Evolutionary conservation across 352 stramenopile genomes (phyloP).

Genomic region (Blastocystis sp.): DNA sequence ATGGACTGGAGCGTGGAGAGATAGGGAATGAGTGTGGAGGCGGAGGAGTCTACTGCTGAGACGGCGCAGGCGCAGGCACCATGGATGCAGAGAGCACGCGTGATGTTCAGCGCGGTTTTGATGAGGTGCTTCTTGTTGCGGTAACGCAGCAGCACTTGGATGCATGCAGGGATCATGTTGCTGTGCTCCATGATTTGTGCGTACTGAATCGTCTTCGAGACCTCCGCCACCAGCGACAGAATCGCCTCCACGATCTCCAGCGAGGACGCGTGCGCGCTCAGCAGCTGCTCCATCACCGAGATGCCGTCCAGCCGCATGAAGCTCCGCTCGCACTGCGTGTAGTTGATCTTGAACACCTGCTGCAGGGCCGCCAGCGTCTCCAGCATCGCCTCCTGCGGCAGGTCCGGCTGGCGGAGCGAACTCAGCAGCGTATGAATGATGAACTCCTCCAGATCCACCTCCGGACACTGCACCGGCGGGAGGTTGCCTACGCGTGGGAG

Average conservation of each 20-base stretch:
- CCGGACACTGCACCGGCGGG: conserved; percentile 13
- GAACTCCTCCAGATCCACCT: conserved; percentile 8
- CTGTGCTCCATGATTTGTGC: conserved; percentile 11
- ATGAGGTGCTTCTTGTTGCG: conserved; percentile 5
- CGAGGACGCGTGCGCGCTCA: background rate
- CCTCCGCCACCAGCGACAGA: background rate
- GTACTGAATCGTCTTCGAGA: background rate
- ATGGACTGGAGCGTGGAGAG: conserved; percentile 13
- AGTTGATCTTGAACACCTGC: background rate
- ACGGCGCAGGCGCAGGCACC: background rate
- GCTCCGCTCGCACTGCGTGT: background rate
- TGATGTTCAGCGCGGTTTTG: conserved; percentile 38
- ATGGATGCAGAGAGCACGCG: conserved; percentile 4
- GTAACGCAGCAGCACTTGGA: conserved; percentile 42
- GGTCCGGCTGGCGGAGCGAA: background rate
- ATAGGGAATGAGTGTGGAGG: conserved; percentile 45
- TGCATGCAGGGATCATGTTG: conserved; percentile 36
- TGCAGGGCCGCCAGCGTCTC: background rate
- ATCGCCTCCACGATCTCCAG: background rate
- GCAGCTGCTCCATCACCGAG: conserved; percentile 7
- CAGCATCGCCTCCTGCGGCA: background rate
- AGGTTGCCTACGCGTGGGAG: conserved; percentile 3
- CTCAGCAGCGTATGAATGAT: conserved; percentile 12
- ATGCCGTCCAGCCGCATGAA: conserved; percentile 11
- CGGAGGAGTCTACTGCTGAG: background rate